Base-by-base conservation (phyloP, 2,329 filamentous ascomycete species). In the Cladosporium sphaerospermum region DNA sequence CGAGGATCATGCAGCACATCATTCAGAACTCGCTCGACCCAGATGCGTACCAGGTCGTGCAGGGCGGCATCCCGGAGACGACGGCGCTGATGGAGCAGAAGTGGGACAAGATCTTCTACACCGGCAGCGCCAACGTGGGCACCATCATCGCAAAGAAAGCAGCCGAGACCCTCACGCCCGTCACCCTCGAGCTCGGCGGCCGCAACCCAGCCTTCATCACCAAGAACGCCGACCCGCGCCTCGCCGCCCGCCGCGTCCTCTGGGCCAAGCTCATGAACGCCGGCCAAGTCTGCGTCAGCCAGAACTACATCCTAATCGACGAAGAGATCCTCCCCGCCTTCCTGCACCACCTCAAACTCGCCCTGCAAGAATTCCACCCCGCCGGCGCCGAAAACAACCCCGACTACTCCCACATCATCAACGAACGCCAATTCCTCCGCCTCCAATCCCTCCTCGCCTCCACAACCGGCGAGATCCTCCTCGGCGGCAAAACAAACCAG, bases 41-140 rank as follows among this genome's bases (percentile, higher is more conserved):
- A 1, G 80, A 82, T 13, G 85, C 84, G 61, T 96, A 89, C 71
- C 74, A 77, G 34, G 81, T 89, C 54, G 77, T 96, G 60, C 93
- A 96, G 68, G 93, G 93, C 56, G 84, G 76, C 28, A 73, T 96
- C 16, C 78, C 85, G 3, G 89, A 96, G 76, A 90, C 87, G 3
- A 89, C 87, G 43, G 84, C 83, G 10, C 74, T 97, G 42, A 79
- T 99, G 33, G 83, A 92, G 54, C 82, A 90, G 74, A 92, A 92
- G 70, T 99, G 91, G 86, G 91, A 95, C 74, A 97, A 96, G 80
- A 95, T 99, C 65, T 91, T 93, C 76, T 99, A 96, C 75, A 99
- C 93, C 1, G 93, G 93, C 52, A 85, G 83, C 63, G 79, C 80
- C 49, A 74, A 68, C 28, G 89, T 96, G 14, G 93, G 88, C 45